phyloP scores from a whole-genome alignment of 2,329 filamentous ascomycete genomes.

The Parastagonospora nodorum region DNA sequence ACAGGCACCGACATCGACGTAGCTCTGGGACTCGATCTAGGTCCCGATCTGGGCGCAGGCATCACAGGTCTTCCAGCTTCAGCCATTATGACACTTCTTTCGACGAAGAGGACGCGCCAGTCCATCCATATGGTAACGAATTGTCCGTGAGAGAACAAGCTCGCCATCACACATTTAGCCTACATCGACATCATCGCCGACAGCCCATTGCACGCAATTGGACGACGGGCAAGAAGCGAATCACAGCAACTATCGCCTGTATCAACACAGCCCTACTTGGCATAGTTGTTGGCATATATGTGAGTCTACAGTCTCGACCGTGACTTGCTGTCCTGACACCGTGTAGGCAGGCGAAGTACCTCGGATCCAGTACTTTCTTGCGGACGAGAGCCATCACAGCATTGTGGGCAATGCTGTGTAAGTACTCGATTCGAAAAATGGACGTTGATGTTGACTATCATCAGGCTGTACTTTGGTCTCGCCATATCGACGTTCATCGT shows the following conservation, averaged over 20 bases:
- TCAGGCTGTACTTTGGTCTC: slow-evolving; percentile 68
- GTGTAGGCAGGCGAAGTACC: slow-evolving; percentile 70
- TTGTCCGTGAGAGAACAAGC: slow-evolving; percentile 28
- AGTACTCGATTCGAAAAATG: slow-evolving; percentile 10
- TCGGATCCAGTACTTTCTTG: slow-evolving; percentile 77
- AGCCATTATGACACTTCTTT: slow-evolving; percentile 21
- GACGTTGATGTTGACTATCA: slow-evolving; percentile 1
- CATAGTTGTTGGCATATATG: slow-evolving; percentile 73
- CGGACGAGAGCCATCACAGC: slow-evolving; percentile 68
- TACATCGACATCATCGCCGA: slow-evolving; percentile 56
- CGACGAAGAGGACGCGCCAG: slow-evolving; percentile 20
- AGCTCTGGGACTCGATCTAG: slow-evolving; percentile 12
- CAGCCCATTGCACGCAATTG: slow-evolving; percentile 75
- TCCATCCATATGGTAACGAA: slow-evolving; percentile 19
- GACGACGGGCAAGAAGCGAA: slow-evolving; percentile 69
- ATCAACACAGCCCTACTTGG: slow-evolving; percentile 74
- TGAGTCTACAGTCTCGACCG: slow-evolving; percentile 24
- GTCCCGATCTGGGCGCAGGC: slow-evolving; percentile 6
- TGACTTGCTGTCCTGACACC: slow-evolving; percentile 6
- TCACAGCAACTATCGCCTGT: slow-evolving; percentile 71
- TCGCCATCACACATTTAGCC: slow-evolving; percentile 47
- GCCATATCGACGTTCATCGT: slow-evolving; percentile 71
- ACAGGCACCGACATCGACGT: slow-evolving; percentile 15
- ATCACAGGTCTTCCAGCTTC: slow-evolving; percentile 12
- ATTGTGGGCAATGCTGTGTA: slow-evolving; percentile 73